Base-by-base conservation (phyloP, 495 filamentous ascomycete genomes). In the Arthonia radiata region DNA sequence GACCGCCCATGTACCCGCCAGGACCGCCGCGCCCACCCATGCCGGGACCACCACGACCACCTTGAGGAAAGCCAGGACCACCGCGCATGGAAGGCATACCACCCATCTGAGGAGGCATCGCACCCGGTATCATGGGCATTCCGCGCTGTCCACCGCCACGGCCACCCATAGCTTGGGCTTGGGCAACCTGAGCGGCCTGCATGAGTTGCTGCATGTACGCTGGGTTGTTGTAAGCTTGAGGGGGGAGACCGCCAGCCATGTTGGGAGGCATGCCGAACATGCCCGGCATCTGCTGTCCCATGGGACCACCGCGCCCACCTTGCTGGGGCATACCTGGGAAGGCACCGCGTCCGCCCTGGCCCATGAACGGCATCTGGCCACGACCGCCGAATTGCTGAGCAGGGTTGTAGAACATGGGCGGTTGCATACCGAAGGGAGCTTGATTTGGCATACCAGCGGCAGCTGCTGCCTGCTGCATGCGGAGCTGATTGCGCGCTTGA, bases 401-500 rank as follows among this genome's bases (percentile, higher is more conserved):
- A 30, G 75, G 75, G 15, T 64, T 67, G 42, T 81, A 89, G 60
- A 79, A 92, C 56, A 92, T 78, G 25, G 72, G 67, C 31, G 72
- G 62, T 47, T 78, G 75, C 67, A 86, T 67, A 8, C 17, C 5
- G 17, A 8, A 8, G 15, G 25, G 30, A 22, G 41, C 40, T 57
- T 76, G 74, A 49, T 79, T 72, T 33, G 77, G 76, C 61, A 92
- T 79, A 40, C 78, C 82, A 30, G 79, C 86, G 28, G 69, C 78
- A 29, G 89, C 81, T 28, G 81, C 83, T 39, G 79, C 74, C 55
- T 99, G 86, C 59, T 94, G 89, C 69, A 93, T 82, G 37, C 89
- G 70, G 44, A 93, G 69, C 52, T 86, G 80, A 61, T 94, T 94
- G 47, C 86, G 81, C 48, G 83, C 82, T 59, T 94, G 89, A 47